These are phyloP conservation scores for Schoenoplectus tabernaemontani DNA, from an alignment of 202 grass and related monocot species.

Conservation along the genomic window DNA sequence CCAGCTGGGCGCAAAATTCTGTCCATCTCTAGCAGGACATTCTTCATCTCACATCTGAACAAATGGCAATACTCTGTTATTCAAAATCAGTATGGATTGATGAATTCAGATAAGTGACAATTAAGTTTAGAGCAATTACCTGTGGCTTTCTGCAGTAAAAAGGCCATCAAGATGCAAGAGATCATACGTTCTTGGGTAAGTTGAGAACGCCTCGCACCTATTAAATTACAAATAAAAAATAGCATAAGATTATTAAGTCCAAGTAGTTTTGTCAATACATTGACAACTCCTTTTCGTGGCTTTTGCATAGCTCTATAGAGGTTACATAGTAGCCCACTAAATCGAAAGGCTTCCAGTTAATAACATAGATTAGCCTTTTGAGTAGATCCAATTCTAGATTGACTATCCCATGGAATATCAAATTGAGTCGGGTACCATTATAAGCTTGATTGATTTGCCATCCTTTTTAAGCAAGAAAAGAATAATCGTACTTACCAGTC, in stretches of 20 bases:
- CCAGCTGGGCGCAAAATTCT: slow-evolving; percentile 52
- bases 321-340: not conserved
- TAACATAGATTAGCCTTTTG: not conserved
- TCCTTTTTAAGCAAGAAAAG: not conserved
- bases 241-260: not conserved
- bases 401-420: not conserved
- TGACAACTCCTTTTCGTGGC: not conserved
- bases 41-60: slow-evolving; percentile 62
- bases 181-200: slow-evolving; percentile 80
- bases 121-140: slow-evolving; percentile 26
- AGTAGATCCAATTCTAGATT: not conserved
- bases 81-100: not conserved
- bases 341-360: not conserved
- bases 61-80: not conserved
- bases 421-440: not conserved
- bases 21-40: slow-evolving; percentile 75
- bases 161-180: slow-evolving; percentile 68
- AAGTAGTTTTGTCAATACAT: not conserved
- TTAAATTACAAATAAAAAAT: slow-evolving; percentile 3
- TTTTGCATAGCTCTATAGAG: not conserved
- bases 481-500: slow-evolving; percentile 54
- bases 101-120: not conserved
- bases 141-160: slow-evolving; percentile 75
- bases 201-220: slow-evolving; percentile 87
- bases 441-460: not conserved